Conservation (phyloP, 352 stramenopile species). For the Phytophthora chlamydospora region DNA sequence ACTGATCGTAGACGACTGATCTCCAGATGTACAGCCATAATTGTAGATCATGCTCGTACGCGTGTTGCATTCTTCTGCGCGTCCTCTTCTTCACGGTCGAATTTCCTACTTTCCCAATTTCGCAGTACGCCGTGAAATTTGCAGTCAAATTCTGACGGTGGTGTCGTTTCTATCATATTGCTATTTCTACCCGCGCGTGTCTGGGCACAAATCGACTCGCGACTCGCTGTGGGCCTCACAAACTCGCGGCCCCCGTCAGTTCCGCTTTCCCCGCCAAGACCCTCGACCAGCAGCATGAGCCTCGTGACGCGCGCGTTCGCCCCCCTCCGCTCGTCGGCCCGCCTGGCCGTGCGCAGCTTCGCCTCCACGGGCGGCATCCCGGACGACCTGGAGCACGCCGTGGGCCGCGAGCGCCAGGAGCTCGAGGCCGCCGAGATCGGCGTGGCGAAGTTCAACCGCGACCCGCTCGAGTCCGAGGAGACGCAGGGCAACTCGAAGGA, state of each 20-base stretch:
- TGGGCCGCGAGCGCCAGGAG: constrained; percentile 81
- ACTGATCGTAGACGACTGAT: no score
- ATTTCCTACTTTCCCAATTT: no score
- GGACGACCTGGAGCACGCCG: constrained; percentile 80
- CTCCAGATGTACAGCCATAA: no score
- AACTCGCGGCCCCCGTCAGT: constrained; percentile 18
- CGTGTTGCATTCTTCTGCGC: no score
- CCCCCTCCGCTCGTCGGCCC: constrained; percentile 51
- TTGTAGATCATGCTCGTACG: no score
- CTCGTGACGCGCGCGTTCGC: constrained; percentile 59
- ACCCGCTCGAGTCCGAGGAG: constrained; percentile 87
- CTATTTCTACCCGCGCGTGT: constrained; percentile 33
- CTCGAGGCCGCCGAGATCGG: constrained; percentile 75
- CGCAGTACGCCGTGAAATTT: no score
- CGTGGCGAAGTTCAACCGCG: constrained; percentile 78
- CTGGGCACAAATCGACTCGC: not conserved
- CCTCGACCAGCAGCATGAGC: constrained; percentile 40
- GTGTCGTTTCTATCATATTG: constrained; percentile 4
- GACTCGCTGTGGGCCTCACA: constrained; percentile 10
- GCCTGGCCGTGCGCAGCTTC: constrained; percentile 56
- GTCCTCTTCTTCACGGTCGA: no score
- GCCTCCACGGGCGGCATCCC: constrained; percentile 63
- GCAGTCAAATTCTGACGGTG: not conserved
- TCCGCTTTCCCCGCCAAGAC: constrained; percentile 26
- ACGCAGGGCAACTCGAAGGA: constrained; percentile 90